Percentiles rank a stretch among this genome's conserved stretches.
Conservation (phyloP, 305 asterid species). For the Petunia hybrid region DNA sequence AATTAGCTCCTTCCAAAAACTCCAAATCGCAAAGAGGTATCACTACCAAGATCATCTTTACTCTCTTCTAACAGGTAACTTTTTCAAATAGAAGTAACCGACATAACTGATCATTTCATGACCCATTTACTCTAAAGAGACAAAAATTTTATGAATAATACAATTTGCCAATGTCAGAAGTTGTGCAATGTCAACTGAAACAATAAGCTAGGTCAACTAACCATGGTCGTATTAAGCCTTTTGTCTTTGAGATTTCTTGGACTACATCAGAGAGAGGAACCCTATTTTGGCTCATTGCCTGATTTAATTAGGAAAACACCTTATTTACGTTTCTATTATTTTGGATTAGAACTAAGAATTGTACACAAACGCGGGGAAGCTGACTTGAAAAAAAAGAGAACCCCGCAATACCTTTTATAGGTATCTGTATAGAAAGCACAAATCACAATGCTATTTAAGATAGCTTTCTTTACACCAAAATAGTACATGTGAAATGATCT, state of each 20-base stretch:
- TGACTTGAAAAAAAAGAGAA: background rate
- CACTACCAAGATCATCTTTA: no score
- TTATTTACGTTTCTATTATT: background rate
- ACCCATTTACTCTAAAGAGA: no score
- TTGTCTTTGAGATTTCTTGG: no score
- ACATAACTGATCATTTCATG: no score
- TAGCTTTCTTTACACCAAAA: no score
- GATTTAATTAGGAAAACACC: background rate
- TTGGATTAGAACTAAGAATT: background rate
- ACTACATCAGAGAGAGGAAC: background rate
- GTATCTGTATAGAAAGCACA: no score
- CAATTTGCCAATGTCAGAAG: no score
- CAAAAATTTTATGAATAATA: background rate
- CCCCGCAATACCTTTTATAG: background rate
- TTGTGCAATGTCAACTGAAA: slow-evolving; percentile 2
- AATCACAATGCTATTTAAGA: no score
- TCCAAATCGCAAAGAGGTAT: no score
- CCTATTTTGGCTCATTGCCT: background rate
- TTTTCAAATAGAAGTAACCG: no score
- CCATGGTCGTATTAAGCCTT: background rate
- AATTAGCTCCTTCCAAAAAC: no score
- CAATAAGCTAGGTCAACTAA: background rate
- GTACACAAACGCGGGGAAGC: background rate
- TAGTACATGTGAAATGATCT: background rate
- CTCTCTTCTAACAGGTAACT: no score